Evolutionary conservation across 176 grass and related monocot genomes (phyloP), one percentile per base, ranked within the genome.

Genomic region (Oryza rufipogon): DNA sequence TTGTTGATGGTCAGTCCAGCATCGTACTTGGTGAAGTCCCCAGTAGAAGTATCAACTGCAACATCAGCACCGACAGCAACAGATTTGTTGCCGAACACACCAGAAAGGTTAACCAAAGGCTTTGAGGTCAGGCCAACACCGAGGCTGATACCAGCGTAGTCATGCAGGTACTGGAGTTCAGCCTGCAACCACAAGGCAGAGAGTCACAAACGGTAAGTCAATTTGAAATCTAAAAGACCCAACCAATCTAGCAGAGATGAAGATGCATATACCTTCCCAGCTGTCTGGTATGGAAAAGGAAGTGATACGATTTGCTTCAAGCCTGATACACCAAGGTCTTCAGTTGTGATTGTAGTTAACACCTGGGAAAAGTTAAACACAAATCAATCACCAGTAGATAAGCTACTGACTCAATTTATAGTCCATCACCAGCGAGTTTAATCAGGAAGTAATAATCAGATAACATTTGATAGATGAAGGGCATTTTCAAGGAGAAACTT

Each of bases 151-250:
- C 94, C 94, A 80, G 87, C 91, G 49, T 89, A 91, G 22, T 93
- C 91, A 81, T 96, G 81, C 84, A 88, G 56, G 83, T 93, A 96
- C 81, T 91, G 94, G 36, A 96, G 16, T 76, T 96, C 91, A 86
- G 71, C 41, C 94, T 96, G 83, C 70, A 80, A 69, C 54, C 15
- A 89, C 16, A 85, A 75, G 42, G 23, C 77, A 83, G 44, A 83
- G 64, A 72, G 23, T 66, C 25, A 3, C 73, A 74, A 75, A 51
- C 48, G 8, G 36, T 17, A 41, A 41, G 6, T 58, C 17, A 70
- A 78, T 67, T 47, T 65, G 36, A 22, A 14, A 14, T 20, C 72
- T 2, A 38, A 17, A 65, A 34, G 25, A 78, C 19, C 47, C 45
- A 83, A 74, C 5, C 22, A 68, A 74, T 60, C 23, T 79, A 60